Evolutionary conservation across 2,329 filamentous ascomycete genomes (phyloP).

Genomic region (Drechslera avenae): DNA sequence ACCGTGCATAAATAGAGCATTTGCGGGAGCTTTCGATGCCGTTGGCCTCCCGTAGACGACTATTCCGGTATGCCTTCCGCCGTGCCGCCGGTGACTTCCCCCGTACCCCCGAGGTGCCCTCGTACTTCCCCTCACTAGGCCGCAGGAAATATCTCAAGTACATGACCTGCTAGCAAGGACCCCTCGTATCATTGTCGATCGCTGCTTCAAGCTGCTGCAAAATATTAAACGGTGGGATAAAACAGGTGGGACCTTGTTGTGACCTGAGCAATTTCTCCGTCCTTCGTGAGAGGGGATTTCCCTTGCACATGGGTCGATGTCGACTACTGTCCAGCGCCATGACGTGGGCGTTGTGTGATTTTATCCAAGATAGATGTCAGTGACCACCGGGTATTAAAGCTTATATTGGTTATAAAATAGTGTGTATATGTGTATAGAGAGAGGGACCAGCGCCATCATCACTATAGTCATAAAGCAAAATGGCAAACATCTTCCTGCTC

Average conservation of each 20-base stretch:
- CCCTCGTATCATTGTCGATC: conserved; percentile 1
- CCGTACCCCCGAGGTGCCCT: background rate
- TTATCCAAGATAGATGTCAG: background rate
- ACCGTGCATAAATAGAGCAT: too few relatives aligned
- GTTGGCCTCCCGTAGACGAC: too few relatives aligned
- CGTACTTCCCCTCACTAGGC: conserved; percentile 7
- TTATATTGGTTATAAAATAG: background rate
- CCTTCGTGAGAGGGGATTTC: too few relatives aligned
- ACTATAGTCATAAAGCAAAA: background rate
- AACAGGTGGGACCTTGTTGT: conserved; percentile 6
- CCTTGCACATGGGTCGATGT: too few relatives aligned
- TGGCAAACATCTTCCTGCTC: background rate
- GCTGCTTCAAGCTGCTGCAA: background rate
- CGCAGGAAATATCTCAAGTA: background rate
- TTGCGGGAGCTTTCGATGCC: background rate
- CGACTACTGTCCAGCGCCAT: background rate
- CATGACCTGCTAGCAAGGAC: background rate
- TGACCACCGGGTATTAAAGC: background rate
- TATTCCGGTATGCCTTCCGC: background rate
- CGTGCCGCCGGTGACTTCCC: background rate
- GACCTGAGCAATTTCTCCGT: conserved; percentile 12
- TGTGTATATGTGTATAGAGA: too few relatives aligned
- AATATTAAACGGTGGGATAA: conserved; percentile 2
- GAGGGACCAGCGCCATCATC: background rate
- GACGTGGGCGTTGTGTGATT: background rate